Base-by-base conservation (phyloP, 2,329 filamentous ascomycete genomes). In the Leptosphaerulina australis region DNA sequence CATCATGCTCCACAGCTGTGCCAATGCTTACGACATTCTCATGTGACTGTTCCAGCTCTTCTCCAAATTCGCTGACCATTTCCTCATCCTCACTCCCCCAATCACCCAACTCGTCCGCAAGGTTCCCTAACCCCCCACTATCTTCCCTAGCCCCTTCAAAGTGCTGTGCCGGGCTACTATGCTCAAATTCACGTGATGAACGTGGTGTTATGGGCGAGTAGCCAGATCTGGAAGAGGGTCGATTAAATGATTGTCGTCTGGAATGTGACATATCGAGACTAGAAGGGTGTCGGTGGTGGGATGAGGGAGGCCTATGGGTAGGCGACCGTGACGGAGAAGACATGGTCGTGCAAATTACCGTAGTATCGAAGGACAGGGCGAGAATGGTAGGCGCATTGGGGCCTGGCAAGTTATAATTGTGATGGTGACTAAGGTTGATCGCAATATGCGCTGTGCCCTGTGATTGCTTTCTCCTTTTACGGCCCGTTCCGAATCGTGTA, bases 71-170 rank as follows among this genome's bases (percentile, higher is more conserved):
- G 24, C 64, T 73, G 41, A 79, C 78, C 18, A 74, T 76, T 12
- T 77, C 79, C 29, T 85, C 84, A 30, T 83, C 84, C 70, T 88
- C 84, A 3, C 86, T 85, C 29, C 44, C 44, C 50, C 50, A 53
- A 64, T 88, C 88, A 1, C 87, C 90, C 37, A 94, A 77, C 72
- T 94, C 90, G 71, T 93, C 90, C 1, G 90, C 90, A 38, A 94
- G 73, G 61, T 91, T 92, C 24, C 89, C 90, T 55, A 91, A 77
- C 7, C 87, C 86, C 48, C 60, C 63, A 54, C 83, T 83, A 36
- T 74, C 76, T 40, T 67, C 70, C 12, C 48, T 40, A 21, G 63
- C 68, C 8, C 68, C 70, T 43, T 71, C 72, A 6, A 70, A 69
- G 48, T 69, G 67, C 11, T 74, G 73, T 30, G 64, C 70, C 2